phyloP scores from a whole-genome alignment of 2,329 filamentous ascomycete species.

The Bipolaris sorokiniana region DNA sequence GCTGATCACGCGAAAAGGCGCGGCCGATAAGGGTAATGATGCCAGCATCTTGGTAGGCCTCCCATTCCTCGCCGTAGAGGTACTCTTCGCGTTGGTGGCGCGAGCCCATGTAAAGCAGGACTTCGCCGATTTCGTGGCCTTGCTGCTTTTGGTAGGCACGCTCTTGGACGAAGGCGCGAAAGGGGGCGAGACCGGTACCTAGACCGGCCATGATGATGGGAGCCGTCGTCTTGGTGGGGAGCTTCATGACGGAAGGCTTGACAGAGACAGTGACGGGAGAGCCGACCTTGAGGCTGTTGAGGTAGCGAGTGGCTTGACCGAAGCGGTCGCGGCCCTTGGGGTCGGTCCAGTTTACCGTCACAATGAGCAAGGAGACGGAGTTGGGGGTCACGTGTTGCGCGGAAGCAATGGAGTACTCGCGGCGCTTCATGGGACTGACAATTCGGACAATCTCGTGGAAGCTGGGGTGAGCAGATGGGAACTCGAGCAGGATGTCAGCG shows the following conservation, averaged over 20 bases:
- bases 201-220: constrained; percentile 99
- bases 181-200: constrained; percentile 97
- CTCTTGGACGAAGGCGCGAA: constrained; percentile 98
- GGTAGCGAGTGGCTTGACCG: constrained; percentile 91
- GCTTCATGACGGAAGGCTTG: constrained; percentile 98
- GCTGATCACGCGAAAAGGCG: constrained; percentile 95
- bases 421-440: constrained; percentile 88
- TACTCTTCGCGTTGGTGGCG: constrained; percentile 99
- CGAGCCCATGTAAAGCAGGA: constrained; percentile 94
- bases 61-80: constrained; percentile 98
- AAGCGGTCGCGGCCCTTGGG: constrained; percentile 84
- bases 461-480: constrained; percentile 82
- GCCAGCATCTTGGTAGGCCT: constrained; percentile 93
- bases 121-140: constrained; percentile 90
- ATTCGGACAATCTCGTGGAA: constrained; percentile 91
- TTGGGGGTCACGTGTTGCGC: constrained; percentile 92
- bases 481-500: constrained; percentile 88
- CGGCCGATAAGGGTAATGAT: constrained; percentile 93
- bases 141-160: constrained; percentile 98
- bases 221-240: constrained; percentile 84
- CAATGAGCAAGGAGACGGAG: constrained; percentile 92
- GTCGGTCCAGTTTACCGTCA: constrained; percentile 96
- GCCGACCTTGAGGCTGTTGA: constrained; percentile 76
- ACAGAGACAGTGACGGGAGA: constrained; percentile 86
- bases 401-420: constrained; percentile 99